These are phyloP conservation scores for Populus trichocarpa DNA, from an alignment of 441 rosid genomes.

Conservation along the genomic window DNA sequence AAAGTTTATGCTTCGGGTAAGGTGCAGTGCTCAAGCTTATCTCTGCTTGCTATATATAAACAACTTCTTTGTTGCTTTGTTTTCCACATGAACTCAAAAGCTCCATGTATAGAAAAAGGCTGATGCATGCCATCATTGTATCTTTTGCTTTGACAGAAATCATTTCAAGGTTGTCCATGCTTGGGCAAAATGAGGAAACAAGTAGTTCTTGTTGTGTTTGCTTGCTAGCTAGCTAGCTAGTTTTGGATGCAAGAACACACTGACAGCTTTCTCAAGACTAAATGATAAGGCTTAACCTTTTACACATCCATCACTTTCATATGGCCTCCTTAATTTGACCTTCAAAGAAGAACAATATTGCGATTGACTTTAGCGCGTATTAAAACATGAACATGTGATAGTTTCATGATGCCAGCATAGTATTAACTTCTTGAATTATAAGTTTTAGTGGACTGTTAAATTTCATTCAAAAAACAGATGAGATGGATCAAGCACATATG, in stretches of 20 bases:
- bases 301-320: too few species aligned
- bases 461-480: too few species aligned
- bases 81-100: not conserved
- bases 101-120: not conserved
- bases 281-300: too few species aligned
- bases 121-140: not conserved
- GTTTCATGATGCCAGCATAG: too few species aligned
- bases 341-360: too few species aligned
- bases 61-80: not conserved
- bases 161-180: not conserved
- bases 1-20: not conserved
- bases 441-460: too few species aligned
- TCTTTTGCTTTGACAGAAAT: not conserved
- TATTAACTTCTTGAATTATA: too few species aligned
- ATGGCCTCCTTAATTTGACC: too few species aligned
- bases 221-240: not conserved
- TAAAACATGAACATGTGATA: too few species aligned
- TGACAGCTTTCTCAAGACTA: not conserved
- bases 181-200: not conserved
- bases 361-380: too few species aligned
- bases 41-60: not conserved
- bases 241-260: not conserved
- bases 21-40: not conserved
- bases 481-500: too few species aligned
- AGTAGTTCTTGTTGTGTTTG: not conserved